These are phyloP conservation scores for Colletotrichum camelliae DNA, from an alignment of 2,329 filamentous ascomycete genomes.

Conservation along the genomic window DNA sequence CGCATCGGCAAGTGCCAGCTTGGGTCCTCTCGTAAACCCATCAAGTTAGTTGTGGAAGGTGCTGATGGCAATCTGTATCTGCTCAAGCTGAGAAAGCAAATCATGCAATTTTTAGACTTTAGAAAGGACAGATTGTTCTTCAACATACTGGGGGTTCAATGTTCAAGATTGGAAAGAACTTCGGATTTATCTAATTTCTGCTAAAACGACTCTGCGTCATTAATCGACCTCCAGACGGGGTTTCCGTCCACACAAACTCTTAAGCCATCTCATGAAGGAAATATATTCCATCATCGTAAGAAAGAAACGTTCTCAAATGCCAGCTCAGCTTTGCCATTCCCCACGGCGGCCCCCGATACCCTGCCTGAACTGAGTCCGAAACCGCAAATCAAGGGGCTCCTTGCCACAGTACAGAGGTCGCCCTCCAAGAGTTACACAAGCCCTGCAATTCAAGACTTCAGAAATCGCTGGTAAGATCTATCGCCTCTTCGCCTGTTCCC, in stretches of 20 bases:
- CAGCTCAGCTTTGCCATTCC: background rate
- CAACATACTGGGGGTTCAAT: background rate
- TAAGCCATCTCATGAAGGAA: background rate
- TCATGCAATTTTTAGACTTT: background rate
- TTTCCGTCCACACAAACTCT: background rate
- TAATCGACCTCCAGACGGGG: background rate
- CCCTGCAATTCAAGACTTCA: background rate
- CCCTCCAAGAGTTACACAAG: background rate
- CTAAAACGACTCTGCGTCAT: background rate
- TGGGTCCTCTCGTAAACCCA: background rate
- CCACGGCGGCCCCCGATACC: background rate
- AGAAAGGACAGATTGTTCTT: background rate
- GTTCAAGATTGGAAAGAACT: background rate
- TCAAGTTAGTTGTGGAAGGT: background rate
- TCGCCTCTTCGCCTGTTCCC: background rate
- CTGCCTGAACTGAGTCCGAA: background rate
- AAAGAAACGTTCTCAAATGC: background rate
- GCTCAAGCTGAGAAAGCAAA: too few relatives aligned
- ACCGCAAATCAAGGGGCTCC: background rate
- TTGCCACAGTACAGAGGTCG: background rate
- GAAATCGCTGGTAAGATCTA: slow-evolving; percentile 19
- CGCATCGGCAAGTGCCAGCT: background rate
- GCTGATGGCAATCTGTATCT: background rate
- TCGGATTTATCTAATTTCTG: background rate
- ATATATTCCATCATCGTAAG: background rate